Evolutionary conservation across 225 moss, liverwort and hornwort genomes (phyloP), one percentile per base, ranked within the genome.

Genomic region (Neckera pumila): DNA sequence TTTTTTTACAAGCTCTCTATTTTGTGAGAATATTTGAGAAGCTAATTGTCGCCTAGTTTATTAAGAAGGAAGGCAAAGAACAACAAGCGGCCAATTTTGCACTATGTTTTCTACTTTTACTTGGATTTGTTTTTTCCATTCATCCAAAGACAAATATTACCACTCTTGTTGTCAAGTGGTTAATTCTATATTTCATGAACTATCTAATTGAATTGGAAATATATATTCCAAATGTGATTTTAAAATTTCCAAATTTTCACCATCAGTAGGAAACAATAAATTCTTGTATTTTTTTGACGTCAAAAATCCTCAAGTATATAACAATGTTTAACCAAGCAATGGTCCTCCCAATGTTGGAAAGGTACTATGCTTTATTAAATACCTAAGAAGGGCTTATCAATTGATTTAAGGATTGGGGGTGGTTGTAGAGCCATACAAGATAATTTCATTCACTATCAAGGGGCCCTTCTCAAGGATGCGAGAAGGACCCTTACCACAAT

Each of bases 311-410:
- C 11, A 45, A 18, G 17, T 1, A 14, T 3, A 14, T 26, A 26
- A 70, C 1, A 14, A 40, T 40, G 9, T 36, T 15, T 15, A 5
- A 15, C 14, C 25, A 23, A 69, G 7, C 2, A 40, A 70, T 8
- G 4, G 3, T 40, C 6, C 0, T 19, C 8, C 0, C 1, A 0
- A 25, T 1, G 1, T 40, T 40, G 0, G 5, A 0, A 40, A 42
- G 9, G 3, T 26, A 26, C 15, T 42, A 26, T 8, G 8, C 15
- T 26, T 43, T 72, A 1, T 6, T 9, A 27, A 16, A 9, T 71
- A 26, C 8, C 0, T 72, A 0, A 2, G 3, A 27, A 2, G 17
- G 6, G 9, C 5, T 17, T 16, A 10, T 43, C 2, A 43, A 0
- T 17, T 43, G 16, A 42, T 26, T 40, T 5, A 15, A 43, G 5